Percentiles rank a stretch among this genome's conserved stretches.
Conservation (phyloP, 129 eudicot genomes). For the Ambrosia trifida region DNA sequence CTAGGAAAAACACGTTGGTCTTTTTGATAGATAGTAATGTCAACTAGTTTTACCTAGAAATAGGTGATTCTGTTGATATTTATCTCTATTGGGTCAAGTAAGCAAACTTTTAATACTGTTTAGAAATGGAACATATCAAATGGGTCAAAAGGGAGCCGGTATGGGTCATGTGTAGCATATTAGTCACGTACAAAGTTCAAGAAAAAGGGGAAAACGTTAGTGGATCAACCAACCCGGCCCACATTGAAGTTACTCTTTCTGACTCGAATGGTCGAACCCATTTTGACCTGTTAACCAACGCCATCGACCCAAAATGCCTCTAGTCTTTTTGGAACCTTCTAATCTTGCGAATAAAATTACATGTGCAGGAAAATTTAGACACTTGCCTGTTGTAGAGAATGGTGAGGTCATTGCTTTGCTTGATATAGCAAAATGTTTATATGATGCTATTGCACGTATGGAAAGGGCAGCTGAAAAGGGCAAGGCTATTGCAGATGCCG, state of each 20-base stretch:
- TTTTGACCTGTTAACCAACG: neutral
- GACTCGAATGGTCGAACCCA: neutral
- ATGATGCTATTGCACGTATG: conserved; percentile 96
- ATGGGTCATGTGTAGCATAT: neutral
- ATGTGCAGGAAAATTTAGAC: conserved; percentile 87
- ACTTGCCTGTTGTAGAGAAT: conserved; percentile 90
- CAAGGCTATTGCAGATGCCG: conserved; percentile 96
- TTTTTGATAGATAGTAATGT: neutral
- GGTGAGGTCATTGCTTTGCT: conserved; percentile 97
- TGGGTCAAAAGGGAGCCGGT: neutral
- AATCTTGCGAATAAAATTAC: conserved; percentile 7
- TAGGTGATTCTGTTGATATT: conserved; percentile 4
- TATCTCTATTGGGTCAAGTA: neutral
- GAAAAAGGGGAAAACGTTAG: neutral
- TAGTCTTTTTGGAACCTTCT: conserved; percentile 1
- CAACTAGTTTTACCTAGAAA: neutral
- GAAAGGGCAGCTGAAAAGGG: conserved; percentile 99
- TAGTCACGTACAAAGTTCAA: neutral
- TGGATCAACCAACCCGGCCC: neutral
- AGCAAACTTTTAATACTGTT: neutral
- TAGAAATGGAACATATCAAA: neutral
- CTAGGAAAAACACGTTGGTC: neutral
- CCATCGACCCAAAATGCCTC: neutral
- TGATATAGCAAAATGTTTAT: conserved; percentile 92
- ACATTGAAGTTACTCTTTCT: neutral